Percentiles rank a stretch among this genome's conserved stretches.
Evolutionary conservation across 2,329 filamentous ascomycete genomes (phyloP).

Genomic region (Leptographium radiaticola): DNA sequence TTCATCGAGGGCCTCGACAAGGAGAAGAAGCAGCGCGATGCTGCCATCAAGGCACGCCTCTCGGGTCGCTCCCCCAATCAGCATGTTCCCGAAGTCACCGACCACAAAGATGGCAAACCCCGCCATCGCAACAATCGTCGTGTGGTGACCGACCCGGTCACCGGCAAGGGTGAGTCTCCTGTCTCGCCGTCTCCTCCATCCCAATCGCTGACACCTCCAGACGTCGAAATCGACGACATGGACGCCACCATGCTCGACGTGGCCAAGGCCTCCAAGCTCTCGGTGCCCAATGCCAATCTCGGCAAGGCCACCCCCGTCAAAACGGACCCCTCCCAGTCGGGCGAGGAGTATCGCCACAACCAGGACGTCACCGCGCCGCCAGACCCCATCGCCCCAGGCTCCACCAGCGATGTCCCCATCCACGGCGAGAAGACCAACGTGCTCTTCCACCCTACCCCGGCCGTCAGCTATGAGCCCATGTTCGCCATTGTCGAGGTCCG

Average conservation of each 20-base stretch:
- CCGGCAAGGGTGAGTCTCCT: constrained; percentile 40
- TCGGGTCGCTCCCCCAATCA: not conserved
- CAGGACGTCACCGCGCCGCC: constrained; percentile 89
- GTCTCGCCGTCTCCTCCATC: not conserved
- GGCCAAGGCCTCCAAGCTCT: constrained; percentile 62
- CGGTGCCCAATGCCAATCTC: constrained; percentile 81
- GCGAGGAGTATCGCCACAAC: constrained; percentile 67
- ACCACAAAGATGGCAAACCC: not conserved
- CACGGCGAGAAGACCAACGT: constrained; percentile 95
- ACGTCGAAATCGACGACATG: constrained; percentile 73
- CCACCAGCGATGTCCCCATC: constrained; percentile 88
- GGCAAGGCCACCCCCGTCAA: constrained; percentile 60
- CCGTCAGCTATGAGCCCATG: constrained; percentile 81
- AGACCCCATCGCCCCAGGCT: constrained; percentile 67
- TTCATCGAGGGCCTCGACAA: constrained; percentile 68
- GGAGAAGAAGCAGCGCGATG: constrained; percentile 66
- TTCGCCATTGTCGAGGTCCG: constrained; percentile 63
- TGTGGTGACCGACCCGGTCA: constrained; percentile 74
- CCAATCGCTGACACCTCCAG: constrained; percentile 11
- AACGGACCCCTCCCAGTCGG: constrained; percentile 57
- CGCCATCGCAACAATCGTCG: constrained; percentile 43
- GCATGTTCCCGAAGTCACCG: constrained; percentile 5
- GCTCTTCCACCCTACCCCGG: constrained; percentile 87
- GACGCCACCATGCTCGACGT: constrained; percentile 47
- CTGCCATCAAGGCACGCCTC: constrained; percentile 48